A percentile compares a stretch with the other conserved stretches of the same genome.
Conservation (phyloP, 176 grass and related monocot species). For the Zoysia pacifica region DNA sequence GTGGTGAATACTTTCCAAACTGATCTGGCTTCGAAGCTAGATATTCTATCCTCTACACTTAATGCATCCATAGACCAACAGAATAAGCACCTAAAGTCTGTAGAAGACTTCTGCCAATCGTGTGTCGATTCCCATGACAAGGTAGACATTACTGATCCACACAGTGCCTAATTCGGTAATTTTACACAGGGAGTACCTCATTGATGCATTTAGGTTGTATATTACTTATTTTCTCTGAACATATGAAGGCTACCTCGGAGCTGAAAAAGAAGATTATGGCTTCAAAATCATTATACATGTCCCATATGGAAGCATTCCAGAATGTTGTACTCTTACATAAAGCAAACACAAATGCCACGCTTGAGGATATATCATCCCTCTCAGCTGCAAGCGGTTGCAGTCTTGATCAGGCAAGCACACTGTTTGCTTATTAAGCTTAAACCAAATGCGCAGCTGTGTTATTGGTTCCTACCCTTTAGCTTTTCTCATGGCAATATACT, state of each 20-base stretch:
- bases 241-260: slow-evolving; percentile 63
- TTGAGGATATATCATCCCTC: slow-evolving; percentile 79
- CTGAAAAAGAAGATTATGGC: slow-evolving; percentile 82
- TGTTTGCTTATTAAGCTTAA: neutral
- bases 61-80: slow-evolving; percentile 69
- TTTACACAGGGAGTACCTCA: neutral
- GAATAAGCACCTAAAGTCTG: slow-evolving; percentile 72
- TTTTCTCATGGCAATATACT: slow-evolving; percentile 36
- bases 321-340: slow-evolving; percentile 93
- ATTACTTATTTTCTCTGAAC: slow-evolving; percentile 20
- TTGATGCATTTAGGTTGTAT: neutral
- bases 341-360: slow-evolving; percentile 62
- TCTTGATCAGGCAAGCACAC: slow-evolving; percentile 70
- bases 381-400: slow-evolving; percentile 71
- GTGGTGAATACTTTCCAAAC: slow-evolving; percentile 77
- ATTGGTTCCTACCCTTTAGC: slow-evolving; percentile 4
- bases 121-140: slow-evolving; percentile 87
- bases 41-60: slow-evolving; percentile 71
- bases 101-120: slow-evolving; percentile 78
- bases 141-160: slow-evolving; percentile 47
- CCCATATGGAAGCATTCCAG: slow-evolving; percentile 85
- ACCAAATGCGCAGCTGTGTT: neutral
- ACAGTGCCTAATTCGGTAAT: slow-evolving; percentile 17
- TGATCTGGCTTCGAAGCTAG: slow-evolving; percentile 74
- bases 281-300: slow-evolving; percentile 76